A percentile compares a stretch with the other conserved stretches of the same genome.
These are phyloP conservation scores for Agrocybe praecox DNA, from an alignment of 768 basidiomycete genomes.

Conservation along the genomic window DNA sequence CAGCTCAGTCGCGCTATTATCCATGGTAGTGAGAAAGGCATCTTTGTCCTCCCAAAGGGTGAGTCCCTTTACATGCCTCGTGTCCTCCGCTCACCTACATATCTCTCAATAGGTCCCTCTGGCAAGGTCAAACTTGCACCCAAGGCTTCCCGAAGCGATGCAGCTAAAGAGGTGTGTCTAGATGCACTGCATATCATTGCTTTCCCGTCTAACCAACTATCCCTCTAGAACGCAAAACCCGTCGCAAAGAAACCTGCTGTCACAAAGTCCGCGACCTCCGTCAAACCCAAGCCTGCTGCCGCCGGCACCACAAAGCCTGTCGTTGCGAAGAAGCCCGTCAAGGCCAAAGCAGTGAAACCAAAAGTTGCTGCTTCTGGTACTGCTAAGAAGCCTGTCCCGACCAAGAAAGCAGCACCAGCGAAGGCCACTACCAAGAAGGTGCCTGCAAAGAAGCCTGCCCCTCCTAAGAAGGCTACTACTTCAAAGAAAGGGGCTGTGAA, in stretches of 20 bases:
- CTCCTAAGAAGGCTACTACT: constrained; percentile 10
- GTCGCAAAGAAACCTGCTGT: constrained; percentile 27
- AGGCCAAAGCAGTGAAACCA: constrained; percentile 19
- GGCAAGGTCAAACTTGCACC: constrained; percentile 14
- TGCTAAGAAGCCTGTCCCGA: constrained; percentile 22
- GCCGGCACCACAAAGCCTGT: constrained; percentile 11
- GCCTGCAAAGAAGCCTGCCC: constrained; percentile 21
- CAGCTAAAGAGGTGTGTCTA: not conserved
- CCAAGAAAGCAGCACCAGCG: constrained; percentile 22
- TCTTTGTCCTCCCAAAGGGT: constrained; percentile 56
- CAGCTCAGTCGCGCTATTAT: constrained; percentile 83
- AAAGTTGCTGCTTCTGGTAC: constrained; percentile 17
- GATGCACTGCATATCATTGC: too few relatives aligned
- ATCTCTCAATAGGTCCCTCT: constrained; percentile 32
- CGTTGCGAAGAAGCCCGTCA: constrained; percentile 9
- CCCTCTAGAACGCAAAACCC: constrained; percentile 9
- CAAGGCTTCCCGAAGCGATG: constrained; percentile 11
- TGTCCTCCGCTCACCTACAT: constrained; percentile 3
- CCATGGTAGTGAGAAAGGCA: constrained; percentile 48
- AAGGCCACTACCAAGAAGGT: constrained; percentile 27
- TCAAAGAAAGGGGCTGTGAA: constrained; percentile 27
- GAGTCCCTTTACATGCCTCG: constrained; percentile 6
- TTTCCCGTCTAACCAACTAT: not conserved
- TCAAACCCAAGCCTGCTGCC: constrained; percentile 25
- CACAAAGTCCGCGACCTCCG: constrained; percentile 8